Conservation (phyloP, 1,139 yeast species). For the Diutina rugosa region DNA sequence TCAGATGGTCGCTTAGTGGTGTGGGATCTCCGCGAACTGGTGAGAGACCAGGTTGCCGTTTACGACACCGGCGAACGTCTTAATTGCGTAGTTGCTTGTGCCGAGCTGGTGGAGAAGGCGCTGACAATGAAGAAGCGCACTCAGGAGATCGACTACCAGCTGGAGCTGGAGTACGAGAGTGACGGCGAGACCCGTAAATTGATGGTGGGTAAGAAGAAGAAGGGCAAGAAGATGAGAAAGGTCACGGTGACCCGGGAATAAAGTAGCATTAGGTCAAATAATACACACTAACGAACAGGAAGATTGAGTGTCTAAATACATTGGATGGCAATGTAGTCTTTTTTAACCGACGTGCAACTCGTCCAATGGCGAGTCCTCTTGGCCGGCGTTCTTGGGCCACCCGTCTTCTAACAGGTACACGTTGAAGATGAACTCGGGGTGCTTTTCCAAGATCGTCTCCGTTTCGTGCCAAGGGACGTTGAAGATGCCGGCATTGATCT, state of each 20-base stretch:
- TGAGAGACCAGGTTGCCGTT: constrained; percentile 74
- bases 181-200: constrained; percentile 43
- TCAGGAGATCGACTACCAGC: constrained; percentile 14
- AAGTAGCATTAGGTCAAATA: background rate
- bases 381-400: background rate
- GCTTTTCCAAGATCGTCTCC: constrained; percentile 29
- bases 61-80: constrained; percentile 89
- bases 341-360: background rate
- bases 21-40: constrained; percentile 50
- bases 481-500: constrained; percentile 71
- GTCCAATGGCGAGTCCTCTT: background rate
- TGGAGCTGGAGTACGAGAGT: constrained; percentile 57
- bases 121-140: constrained; percentile 47
- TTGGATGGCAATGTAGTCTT: no score
- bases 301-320: no score
- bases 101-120: constrained; percentile 66
- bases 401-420: constrained; percentile 23
- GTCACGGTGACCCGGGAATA: constrained; percentile 44
- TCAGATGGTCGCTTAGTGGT: constrained; percentile 90
- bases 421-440: constrained; percentile 14
- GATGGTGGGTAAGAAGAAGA: constrained; percentile 24
- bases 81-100: constrained; percentile 70
- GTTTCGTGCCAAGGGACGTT: constrained; percentile 70
- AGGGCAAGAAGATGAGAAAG: constrained; percentile 8
- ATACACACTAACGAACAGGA: background rate